A percentile compares a stretch with the other conserved stretches of the same genome.
Conservation (phyloP, 1,284 basidiomycete genomes). For the Apiotrichum akiyoshidainum region DNA sequence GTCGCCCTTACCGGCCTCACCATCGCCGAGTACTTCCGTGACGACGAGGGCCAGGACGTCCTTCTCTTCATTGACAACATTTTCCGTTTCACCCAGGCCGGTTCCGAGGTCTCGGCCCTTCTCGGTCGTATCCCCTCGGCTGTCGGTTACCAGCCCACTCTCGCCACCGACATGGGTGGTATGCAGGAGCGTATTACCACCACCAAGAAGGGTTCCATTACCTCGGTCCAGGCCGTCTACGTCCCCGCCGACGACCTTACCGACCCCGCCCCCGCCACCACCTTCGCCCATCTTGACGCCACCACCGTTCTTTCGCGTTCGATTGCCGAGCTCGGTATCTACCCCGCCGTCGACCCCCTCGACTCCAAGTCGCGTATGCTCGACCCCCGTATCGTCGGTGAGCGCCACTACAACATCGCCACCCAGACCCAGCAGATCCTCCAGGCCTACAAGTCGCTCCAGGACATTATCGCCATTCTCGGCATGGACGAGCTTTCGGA, state of each 20-base stretch:
- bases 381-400: conserved; percentile 92
- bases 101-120: conserved; percentile 99
- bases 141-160: conserved; percentile 99
- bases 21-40: conserved; percentile 99
- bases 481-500: conserved; percentile 99
- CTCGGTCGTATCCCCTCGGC: conserved; percentile 99
- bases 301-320: conserved; percentile 97
- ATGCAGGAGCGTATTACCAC: conserved; percentile 99
- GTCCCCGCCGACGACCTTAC: conserved; percentile 99
- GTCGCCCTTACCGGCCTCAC: conserved; percentile 98
- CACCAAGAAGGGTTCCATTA: conserved; percentile 99
- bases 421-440: conserved; percentile 97
- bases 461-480: conserved; percentile 66
- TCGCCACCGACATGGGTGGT: conserved; percentile 99
- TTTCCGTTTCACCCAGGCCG: conserved; percentile 99
- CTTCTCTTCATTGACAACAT: conserved; percentile 99
- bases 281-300: conserved; percentile 99
- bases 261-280: conserved; percentile 97
- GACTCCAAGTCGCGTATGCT: conserved; percentile 99
- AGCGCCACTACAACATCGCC: conserved; percentile 91
- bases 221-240: conserved; percentile 98
- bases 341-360: conserved; percentile 97
- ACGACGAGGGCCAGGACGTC: conserved; percentile 99
- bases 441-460: conserved; percentile 62
- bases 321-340: conserved; percentile 99